A percentile compares a stretch with the other conserved stretches of the same genome.
These are phyloP conservation scores for Tetraselmis chui DNA, from an alignment of 139 green algal genomes.

Conservation along the genomic window DNA sequence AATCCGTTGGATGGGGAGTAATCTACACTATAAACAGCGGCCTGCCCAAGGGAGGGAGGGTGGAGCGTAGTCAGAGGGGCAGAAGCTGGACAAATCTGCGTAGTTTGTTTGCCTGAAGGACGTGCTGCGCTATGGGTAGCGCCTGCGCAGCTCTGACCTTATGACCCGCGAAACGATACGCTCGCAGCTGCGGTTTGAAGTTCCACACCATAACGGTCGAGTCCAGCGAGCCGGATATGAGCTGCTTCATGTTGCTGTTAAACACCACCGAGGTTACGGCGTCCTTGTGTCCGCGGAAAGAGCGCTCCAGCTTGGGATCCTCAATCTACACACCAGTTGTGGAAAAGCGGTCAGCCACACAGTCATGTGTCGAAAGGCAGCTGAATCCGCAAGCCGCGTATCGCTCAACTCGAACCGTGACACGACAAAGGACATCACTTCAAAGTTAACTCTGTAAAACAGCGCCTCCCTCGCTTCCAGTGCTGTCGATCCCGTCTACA, in stretches of 20 bases:
- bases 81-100: too few species aligned
- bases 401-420: too few species aligned
- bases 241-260: conserved; percentile 80
- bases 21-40: conserved; percentile 67
- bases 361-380: too few species aligned
- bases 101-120: not conserved
- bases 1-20: conserved; percentile 56
- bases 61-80: not conserved
- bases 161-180: conserved; percentile 74
- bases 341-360: too few species aligned
- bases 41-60: conserved; percentile 25
- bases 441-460: too few species aligned
- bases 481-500: too few species aligned
- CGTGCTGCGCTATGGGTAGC: not conserved
- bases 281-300: conserved; percentile 74
- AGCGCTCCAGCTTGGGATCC: conserved; percentile 74
- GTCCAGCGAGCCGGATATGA: conserved; percentile 70
- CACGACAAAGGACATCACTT: too few species aligned
- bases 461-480: too few species aligned
- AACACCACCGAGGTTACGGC: conserved; percentile 72
- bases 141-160: conserved; percentile 33
- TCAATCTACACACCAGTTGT: conserved; percentile 42
- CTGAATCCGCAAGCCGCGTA: too few species aligned
- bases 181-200: conserved; percentile 78
- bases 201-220: conserved; percentile 85